Evolutionary conservation across 1,284 basidiomycete genomes (phyloP), one percentile per base, ranked within the genome.

Genomic region (Schizophyllum commune): DNA sequence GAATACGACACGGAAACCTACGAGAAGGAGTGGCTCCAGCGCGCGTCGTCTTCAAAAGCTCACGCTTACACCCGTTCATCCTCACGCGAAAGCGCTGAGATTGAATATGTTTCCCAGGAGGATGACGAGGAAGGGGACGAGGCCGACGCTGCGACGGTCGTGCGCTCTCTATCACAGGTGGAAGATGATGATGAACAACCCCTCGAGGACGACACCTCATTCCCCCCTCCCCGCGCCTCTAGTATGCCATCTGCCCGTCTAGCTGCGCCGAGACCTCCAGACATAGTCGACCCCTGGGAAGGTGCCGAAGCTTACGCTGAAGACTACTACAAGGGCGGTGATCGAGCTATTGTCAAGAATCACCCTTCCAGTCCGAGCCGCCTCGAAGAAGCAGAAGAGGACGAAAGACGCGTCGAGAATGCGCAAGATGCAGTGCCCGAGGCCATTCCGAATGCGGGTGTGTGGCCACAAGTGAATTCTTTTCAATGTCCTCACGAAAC

Each of bases 291-390:
- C 64, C 74, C 74, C 7, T 81, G 79, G 80, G 71, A 68, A 19
- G 76, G 75, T 20, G 76, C 78, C 17, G 72, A 71, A 15, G 73
- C 68, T 1, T 79, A 72, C 57, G 79, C 78, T 0, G 77, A 80
- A 66, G 80, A 82, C 64, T 79, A 73, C 58, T 72, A 72, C 60
- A 66, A 71, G 21, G 71, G 70, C 20, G 71, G 71, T 13, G 71
- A 71, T 51, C 19, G 67, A 54, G 62, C 57, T 11, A 32, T 57
- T 22, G 33, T 33, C 32, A 39, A 39, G 34, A 6, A 39, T 7
- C 34, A 7, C 34, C 7, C 34, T 13, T 7, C 34, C 34, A 39
- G 34, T 39, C 34, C 34, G 13, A 13, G 13, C 34, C 34, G 34
- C 13, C 34, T 39, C 7, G 34, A 39, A 13, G 34, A 39, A 7